Evolutionary conservation across 305 asterid genomes (phyloP).

Genomic region (Nicotiana rustica): DNA sequence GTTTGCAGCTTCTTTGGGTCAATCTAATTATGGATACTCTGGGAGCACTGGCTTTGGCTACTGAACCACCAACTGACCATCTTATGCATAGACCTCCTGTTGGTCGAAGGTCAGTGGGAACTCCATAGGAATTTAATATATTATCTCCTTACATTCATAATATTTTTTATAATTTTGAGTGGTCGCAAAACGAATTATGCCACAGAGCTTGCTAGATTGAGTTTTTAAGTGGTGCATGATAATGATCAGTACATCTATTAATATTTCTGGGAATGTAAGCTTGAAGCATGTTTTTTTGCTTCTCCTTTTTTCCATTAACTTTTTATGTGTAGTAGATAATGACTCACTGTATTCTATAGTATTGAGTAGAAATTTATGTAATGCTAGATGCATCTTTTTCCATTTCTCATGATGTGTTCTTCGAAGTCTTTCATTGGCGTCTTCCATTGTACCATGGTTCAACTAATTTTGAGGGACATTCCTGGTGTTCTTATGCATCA

Average conservation of each 20-base stretch:
- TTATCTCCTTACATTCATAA: constrained; percentile 15
- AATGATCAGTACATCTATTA: constrained; percentile 21
- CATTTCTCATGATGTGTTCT: background rate
- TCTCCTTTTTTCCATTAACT: too few relatives aligned
- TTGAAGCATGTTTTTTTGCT: background rate
- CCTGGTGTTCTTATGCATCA: constrained; percentile 26
- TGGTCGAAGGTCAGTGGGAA: constrained; percentile 75
- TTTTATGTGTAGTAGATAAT: too few relatives aligned
- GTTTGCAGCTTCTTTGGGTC: constrained; percentile 93
- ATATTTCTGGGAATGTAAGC: background rate
- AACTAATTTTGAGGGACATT: constrained; percentile 1
- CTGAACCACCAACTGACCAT: constrained; percentile 97
- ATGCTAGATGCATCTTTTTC: constrained; percentile 32
- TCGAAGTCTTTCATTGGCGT: constrained; percentile 22
- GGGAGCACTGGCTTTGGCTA: constrained; percentile 98
- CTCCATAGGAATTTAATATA: background rate
- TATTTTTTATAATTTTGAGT: background rate
- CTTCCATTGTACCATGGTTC: background rate
- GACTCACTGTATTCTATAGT: background rate
- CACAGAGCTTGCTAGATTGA: constrained; percentile 27
- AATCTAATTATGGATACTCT: constrained; percentile 97
- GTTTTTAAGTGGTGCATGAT: constrained; percentile 13
- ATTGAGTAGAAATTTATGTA: background rate
- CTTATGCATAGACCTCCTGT: constrained; percentile 93
- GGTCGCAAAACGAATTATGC: background rate